phyloP scores from a whole-genome alignment of 2,329 filamentous ascomycete species.

The Epichloe sylvatica region DNA sequence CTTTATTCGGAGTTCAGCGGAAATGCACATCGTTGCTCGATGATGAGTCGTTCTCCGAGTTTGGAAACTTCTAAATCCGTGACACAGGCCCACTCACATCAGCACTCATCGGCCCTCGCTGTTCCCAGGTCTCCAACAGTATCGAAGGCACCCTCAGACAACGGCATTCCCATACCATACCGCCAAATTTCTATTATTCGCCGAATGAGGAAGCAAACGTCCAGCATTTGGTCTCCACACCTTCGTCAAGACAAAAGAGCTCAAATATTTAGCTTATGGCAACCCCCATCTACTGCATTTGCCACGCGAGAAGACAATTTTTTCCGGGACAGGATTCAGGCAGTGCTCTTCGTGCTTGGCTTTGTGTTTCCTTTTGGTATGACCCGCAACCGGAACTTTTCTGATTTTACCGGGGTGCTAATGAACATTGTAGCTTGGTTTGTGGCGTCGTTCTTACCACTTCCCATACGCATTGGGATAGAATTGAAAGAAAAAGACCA shows the following conservation, averaged over 20 bases:
- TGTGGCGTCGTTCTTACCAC: constrained; percentile 58
- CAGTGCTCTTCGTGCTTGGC: constrained; percentile 60
- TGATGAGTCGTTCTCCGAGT: constrained; percentile 34
- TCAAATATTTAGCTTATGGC: constrained; percentile 51
- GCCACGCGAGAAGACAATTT: constrained; percentile 45
- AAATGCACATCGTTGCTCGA: constrained; percentile 32
- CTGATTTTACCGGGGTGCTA: constrained; percentile 2
- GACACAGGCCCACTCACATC: constrained; percentile 24
- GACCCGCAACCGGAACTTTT: constrained; percentile 13
- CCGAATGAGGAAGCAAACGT: constrained; percentile 33
- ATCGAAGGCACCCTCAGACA: background rate
- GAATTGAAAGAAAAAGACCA: constrained; percentile 36
- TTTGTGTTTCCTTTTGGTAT: constrained; percentile 64
- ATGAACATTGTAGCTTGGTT: constrained; percentile 51
- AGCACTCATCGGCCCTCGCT: constrained; percentile 34
- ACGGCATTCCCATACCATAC: constrained; percentile 20
- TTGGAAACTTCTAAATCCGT: constrained; percentile 20
- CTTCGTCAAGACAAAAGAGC: constrained; percentile 49
- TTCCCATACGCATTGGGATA: constrained; percentile 44
- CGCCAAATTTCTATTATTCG: constrained; percentile 17
- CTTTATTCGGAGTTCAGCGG: constrained; percentile 33
- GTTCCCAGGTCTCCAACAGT: constrained; percentile 19
- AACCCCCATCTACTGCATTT: constrained; percentile 57
- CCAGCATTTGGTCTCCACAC: constrained; percentile 62
- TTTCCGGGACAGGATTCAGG: constrained; percentile 60